These are phyloP conservation scores for Penicillium fimorum DNA, from an alignment of 495 filamentous ascomycete species.

Conservation along the genomic window DNA sequence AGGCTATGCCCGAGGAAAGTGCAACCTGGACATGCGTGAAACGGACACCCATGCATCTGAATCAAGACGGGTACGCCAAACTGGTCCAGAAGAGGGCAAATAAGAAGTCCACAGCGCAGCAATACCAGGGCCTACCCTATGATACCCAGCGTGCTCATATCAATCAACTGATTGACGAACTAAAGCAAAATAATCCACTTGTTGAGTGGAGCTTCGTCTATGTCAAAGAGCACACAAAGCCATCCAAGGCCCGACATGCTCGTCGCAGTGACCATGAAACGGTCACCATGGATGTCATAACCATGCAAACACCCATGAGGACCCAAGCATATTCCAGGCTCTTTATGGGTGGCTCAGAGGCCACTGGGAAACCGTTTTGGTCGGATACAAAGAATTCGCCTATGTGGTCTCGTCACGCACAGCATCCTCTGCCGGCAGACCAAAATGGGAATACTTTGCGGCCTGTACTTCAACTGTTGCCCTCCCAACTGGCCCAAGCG, in stretches of 20 bases:
- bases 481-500: not conserved
- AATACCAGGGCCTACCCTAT: conserved; percentile 32
- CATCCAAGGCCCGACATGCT: conserved; percentile 30
- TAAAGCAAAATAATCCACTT: conserved; percentile 21
- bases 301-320: conserved; percentile 30
- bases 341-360: conserved; percentile 19
- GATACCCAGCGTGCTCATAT: conserved; percentile 32
- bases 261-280: conserved; percentile 33
- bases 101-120: conserved; percentile 26
- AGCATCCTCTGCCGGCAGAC: not conserved
- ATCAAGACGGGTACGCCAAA: conserved; percentile 28
- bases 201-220: conserved; percentile 42
- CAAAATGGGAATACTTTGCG: not conserved
- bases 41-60: conserved; percentile 29
- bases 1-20: conserved; percentile 31
- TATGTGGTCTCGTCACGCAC: not conserved
- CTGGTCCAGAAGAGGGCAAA: conserved; percentile 35
- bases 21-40: conserved; percentile 34
- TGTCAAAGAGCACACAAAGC: conserved; percentile 30
- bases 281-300: conserved; percentile 38
- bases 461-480: not conserved
- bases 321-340: conserved; percentile 17
- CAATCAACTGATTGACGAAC: conserved; percentile 35
- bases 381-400: not conserved
- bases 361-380: conserved; percentile 9